These are phyloP conservation scores for Corymbia calophylla DNA, from an alignment of 441 rosid genomes.

Conservation along the genomic window DNA sequence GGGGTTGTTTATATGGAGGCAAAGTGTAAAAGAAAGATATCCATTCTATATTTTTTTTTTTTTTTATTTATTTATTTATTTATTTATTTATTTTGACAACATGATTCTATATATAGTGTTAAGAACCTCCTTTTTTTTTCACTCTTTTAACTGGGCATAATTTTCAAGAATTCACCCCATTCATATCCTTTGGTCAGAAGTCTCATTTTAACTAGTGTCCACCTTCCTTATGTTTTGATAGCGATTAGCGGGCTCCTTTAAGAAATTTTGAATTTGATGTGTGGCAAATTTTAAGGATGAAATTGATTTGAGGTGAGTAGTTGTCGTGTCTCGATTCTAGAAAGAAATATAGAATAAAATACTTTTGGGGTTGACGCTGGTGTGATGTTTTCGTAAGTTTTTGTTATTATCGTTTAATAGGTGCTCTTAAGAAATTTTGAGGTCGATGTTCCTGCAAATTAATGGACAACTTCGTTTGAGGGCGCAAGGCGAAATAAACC, in stretches of 20 bases:
- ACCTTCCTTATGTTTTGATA: no score
- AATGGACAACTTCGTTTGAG: not conserved
- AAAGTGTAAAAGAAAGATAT: not conserved
- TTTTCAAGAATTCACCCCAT: not conserved
- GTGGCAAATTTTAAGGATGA: not conserved
- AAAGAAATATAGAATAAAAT: not conserved
- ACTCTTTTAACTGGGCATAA: not conserved
- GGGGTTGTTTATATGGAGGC: not conserved
- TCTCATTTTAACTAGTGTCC: not conserved
- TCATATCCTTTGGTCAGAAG: not conserved
- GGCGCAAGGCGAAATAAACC: not conserved
- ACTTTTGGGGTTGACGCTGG: not conserved
- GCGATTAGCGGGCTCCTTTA: not conserved
- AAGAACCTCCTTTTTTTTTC: not conserved
- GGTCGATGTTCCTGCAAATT: not conserved
- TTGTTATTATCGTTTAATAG: not conserved
- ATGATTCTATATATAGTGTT: no score
- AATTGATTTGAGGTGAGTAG: not conserved
- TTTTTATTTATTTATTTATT: no score
- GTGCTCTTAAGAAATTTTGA: not conserved
- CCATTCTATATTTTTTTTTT: no score
- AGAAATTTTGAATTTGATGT: not conserved
- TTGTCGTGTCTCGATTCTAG: not conserved
- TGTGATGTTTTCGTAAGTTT: not conserved
- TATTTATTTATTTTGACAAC: no score